A percentile compares a stretch with the other conserved stretches of the same genome.
Conservation (phyloP, 306 rosid species). For the Dryas octopetala region DNA sequence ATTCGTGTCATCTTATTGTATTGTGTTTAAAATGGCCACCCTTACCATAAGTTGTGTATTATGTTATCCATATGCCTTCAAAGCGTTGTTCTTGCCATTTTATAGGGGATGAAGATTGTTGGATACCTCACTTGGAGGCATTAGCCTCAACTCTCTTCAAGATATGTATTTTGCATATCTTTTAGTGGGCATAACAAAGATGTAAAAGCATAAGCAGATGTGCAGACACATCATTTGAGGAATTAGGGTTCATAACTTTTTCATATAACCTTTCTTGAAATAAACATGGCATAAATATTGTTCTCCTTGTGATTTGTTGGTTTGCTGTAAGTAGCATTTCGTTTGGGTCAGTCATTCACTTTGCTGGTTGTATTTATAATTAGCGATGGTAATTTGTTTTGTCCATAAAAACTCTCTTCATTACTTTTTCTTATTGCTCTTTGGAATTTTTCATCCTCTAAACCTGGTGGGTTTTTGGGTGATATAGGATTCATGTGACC, state of each 20-base stretch:
- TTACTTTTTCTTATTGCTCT: constrained; percentile 10
- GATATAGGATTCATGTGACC: constrained; percentile 79
- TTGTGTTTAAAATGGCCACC: not conserved
- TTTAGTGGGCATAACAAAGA: not conserved
- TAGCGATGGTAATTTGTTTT: not conserved
- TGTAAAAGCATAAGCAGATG: not conserved
- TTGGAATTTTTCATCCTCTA: constrained; percentile 15
- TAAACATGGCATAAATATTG: not conserved
- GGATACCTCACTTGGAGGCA: not conserved
- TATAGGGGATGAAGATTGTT: not conserved
- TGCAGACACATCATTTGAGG: not conserved
- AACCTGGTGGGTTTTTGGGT: constrained; percentile 27
- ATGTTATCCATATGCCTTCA: not conserved
- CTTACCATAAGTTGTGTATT: not conserved
- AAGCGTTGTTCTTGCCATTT: not conserved
- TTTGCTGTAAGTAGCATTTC: not conserved
- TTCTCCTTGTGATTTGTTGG: not conserved
- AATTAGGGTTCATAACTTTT: not conserved
- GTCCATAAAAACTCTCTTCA: not conserved
- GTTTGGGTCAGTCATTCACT: constrained; percentile 1
- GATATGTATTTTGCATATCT: not conserved
- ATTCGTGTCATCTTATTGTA: not conserved
- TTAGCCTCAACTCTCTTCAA: not conserved
- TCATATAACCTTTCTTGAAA: not conserved
- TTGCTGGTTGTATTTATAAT: not conserved